Evolutionary conservation across 1,284 basidiomycete species (phyloP).

Genomic region (Boletellus sp.): DNA sequence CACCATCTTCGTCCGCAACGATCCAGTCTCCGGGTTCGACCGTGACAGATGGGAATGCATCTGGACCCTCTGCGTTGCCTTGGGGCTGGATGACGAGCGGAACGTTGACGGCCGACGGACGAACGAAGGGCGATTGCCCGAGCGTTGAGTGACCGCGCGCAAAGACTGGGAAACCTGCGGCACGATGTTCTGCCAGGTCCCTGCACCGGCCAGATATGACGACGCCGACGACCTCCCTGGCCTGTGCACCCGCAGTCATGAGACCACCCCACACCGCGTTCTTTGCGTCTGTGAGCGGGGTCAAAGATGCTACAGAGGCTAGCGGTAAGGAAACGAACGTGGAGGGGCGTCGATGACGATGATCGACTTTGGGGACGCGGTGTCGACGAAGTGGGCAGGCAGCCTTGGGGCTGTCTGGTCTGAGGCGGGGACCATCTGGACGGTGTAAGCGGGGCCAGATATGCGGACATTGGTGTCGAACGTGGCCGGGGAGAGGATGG

Average conservation of each 20-base stretch:
- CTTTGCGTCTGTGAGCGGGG: slow-evolving; percentile 53
- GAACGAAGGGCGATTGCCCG: slow-evolving; percentile 85
- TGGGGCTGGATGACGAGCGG: slow-evolving; percentile 63
- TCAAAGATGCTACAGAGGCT: slow-evolving; percentile 9
- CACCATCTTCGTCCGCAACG: slow-evolving; percentile 86
- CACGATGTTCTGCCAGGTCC: slow-evolving; percentile 76
- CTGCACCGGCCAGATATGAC: slow-evolving; percentile 83
- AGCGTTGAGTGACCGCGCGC: slow-evolving; percentile 81
- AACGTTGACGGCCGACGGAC: slow-evolving; percentile 76
- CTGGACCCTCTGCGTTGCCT: slow-evolving; percentile 24
- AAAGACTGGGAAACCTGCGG: slow-evolving; percentile 71
- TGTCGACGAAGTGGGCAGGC: slow-evolving; percentile 82
- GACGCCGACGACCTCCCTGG: slow-evolving; percentile 67
- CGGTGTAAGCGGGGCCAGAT: slow-evolving; percentile 79
- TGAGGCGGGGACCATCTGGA: slow-evolving; percentile 74
- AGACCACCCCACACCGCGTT: slow-evolving; percentile 92
- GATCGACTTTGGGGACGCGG: slow-evolving; percentile 61
- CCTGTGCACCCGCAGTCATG: slow-evolving; percentile 82
- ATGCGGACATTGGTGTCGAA: slow-evolving; percentile 36
- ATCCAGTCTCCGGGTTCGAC: slow-evolving; percentile 83
- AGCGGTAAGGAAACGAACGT: slow-evolving; percentile 40
- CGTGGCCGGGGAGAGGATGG: slow-evolving; percentile 48
- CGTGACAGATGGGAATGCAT: slow-evolving; percentile 49
- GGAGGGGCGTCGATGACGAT: slow-evolving; percentile 79
- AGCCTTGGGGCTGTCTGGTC: slow-evolving; percentile 67